Percentiles rank a stretch among this genome's conserved stretches.
Conservation (phyloP, 805 yeast genomes). For the Candida jianshihensis region DNA sequence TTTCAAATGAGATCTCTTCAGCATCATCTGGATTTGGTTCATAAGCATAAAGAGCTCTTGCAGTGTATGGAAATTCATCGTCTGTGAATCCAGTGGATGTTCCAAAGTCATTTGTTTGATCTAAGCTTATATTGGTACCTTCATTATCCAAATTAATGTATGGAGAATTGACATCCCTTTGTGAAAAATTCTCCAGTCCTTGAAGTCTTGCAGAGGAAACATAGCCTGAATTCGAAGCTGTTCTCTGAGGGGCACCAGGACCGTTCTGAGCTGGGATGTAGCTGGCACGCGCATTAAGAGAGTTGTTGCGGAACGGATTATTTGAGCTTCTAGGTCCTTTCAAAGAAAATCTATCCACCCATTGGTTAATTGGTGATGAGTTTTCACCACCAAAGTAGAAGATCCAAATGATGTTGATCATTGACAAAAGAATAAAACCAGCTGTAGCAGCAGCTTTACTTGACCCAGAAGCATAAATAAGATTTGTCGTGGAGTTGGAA, state of each 20-base stretch:
- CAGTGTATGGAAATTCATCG: conserved; percentile 69
- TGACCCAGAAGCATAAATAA: conserved; percentile 63
- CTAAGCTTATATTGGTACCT: conserved; percentile 16
- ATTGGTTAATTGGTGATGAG: conserved; percentile 78
- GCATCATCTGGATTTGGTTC: conserved; percentile 89
- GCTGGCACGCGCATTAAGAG: too few relatives aligned
- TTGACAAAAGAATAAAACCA: conserved; percentile 78
- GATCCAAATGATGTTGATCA: conserved; percentile 79
- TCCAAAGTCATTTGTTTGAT: conserved; percentile 9
- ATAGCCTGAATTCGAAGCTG: conserved; percentile 22
- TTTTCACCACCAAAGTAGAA: conserved; percentile 87
- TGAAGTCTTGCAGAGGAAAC: conserved; percentile 49
- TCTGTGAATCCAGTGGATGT: conserved; percentile 21
- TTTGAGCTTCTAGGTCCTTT: conserved; percentile 36
- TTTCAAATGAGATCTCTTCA: conserved; percentile 83
- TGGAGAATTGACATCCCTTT: conserved; percentile 11
- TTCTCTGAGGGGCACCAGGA: conserved; percentile 11
- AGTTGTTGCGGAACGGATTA: conserved; percentile 19
- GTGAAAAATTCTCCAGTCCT: conserved; percentile 49
- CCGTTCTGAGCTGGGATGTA: conserved; percentile 5
- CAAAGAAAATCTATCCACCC: conserved; percentile 75
- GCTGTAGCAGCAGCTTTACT: conserved; percentile 84
- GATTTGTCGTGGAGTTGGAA: conserved; percentile 73
- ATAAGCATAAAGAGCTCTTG: conserved; percentile 80
- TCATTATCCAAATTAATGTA: conserved; percentile 7